Evolutionary conservation across 768 basidiomycete species (phyloP).

Genomic region (Xanthoconium purpureum): DNA sequence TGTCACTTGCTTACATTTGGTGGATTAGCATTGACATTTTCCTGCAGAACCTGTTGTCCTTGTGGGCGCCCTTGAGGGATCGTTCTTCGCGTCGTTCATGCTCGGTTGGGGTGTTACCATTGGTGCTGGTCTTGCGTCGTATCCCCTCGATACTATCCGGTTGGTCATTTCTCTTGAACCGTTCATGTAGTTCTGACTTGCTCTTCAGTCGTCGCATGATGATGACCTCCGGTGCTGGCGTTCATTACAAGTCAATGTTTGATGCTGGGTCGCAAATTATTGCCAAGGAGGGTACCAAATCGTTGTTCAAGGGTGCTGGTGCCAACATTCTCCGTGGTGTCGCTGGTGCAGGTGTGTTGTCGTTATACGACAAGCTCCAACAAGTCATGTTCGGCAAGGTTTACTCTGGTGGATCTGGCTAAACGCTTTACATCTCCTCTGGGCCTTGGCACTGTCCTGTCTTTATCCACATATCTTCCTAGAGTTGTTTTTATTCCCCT

Average conservation of each 20-base stretch:
- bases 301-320: constrained; percentile 99
- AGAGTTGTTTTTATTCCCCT: constrained; percentile 35
- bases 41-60: constrained; percentile 90
- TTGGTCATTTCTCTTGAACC: constrained; percentile 22
- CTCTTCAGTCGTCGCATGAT: constrained; percentile 96
- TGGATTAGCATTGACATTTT: constrained; percentile 23
- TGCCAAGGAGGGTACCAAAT: constrained; percentile 92
- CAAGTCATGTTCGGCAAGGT: constrained; percentile 97
- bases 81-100: constrained; percentile 93
- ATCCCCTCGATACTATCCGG: constrained; percentile 91
- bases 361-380: constrained; percentile 98
- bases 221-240: constrained; percentile 97
- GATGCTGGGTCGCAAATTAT: constrained; percentile 94
- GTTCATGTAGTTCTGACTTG: constrained; percentile 8
- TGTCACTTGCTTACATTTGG: constrained; percentile 36
- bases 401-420: constrained; percentile 82
- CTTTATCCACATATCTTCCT: constrained; percentile 30
- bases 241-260: constrained; percentile 99
- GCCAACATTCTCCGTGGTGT: constrained; percentile 97
- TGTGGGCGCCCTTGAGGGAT: constrained; percentile 91
- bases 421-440: constrained; percentile 13
- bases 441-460: constrained; percentile 34
- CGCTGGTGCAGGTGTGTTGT: constrained; percentile 99
- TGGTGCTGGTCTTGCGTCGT: constrained; percentile 98
- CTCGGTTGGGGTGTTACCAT: constrained; percentile 99